Evolutionary conservation across 202 grass and related monocot genomes (phyloP), one percentile per base, ranked within the genome.

Genomic region (Cymbopogon flexuosus): DNA sequence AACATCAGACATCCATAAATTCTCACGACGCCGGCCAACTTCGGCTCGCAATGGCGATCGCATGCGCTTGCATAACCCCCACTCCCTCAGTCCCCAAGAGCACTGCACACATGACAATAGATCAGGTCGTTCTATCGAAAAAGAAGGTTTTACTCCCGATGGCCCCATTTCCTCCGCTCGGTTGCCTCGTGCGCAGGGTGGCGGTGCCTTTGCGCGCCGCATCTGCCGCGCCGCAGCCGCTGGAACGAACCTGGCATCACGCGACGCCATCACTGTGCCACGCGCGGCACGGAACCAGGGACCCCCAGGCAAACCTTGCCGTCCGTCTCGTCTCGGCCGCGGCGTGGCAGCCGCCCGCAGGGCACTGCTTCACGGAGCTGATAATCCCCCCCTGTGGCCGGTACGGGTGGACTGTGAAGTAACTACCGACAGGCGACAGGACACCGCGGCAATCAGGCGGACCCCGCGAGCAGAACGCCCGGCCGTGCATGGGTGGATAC

Each of bases 131-230:
- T 27, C 27, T 27, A 27, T 27, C 27, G 5, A 49, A 49, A 49
- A 18, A 18, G 5, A 49, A 5, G 45, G 46, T 47, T 47, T 18
- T 18, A 49, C 15, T 49, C 46, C 4, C 16, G 6, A n/a, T 52
- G n/a, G 15, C 12, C 66, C 39, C 39, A 41, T 1, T 2, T 6
- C 13, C 8, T 64, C 66, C 40, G 78, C 33, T 76, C 73, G 33
- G 69, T 84, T 88, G 70, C 86, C 52, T 56, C 76, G 76, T 62
- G 52, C 62, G 76, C 62, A 84, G 68, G 86, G 80, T 14, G 81
- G 51, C 80, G 60, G 74, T 61, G 80, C 59, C 47, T 33, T 52
- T 52, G 49, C 34, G 19, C 42, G 18, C 6, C 76, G 31, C 77
- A 41, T 29, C 77, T 68, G 31, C 77, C 77, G 23, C 73, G 66